phyloP scores from a whole-genome alignment of 768 basidiomycete genomes.

The Wakefieldia striispora region DNA sequence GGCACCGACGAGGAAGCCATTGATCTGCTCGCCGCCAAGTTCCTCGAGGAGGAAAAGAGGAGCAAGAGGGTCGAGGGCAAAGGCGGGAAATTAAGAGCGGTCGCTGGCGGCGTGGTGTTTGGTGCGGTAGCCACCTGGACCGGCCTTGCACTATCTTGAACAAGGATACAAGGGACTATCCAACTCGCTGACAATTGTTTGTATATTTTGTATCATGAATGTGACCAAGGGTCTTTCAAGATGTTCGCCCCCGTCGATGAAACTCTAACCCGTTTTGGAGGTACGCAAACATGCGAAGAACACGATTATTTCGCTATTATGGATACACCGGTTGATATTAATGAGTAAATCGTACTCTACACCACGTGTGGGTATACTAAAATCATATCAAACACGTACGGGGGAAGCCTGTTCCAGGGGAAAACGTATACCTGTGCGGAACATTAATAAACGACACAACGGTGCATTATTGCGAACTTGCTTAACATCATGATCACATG shows the following conservation, averaged over 20 bases:
- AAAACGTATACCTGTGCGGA: not conserved
- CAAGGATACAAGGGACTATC: not conserved
- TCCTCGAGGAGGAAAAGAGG: slow-evolving; percentile 32
- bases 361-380: no score
- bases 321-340: slow-evolving; percentile 2
- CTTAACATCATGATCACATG: no score
- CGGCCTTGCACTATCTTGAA: slow-evolving; percentile 52
- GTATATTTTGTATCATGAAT: not conserved
- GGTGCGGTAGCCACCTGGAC: slow-evolving; percentile 62
- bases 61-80: slow-evolving; percentile 13
- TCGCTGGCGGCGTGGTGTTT: slow-evolving; percentile 56
- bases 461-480: not conserved
- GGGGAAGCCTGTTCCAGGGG: not conserved
- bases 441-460: not conserved
- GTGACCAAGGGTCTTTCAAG: not conserved
- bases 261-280: not conserved
- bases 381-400: not conserved
- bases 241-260: no score
- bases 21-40: slow-evolving; percentile 28
- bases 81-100: slow-evolving; percentile 38
- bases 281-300: not conserved
- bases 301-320: not conserved
- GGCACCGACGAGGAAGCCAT: slow-evolving; percentile 51
- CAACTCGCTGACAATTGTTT: not conserved
- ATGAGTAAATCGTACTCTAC: not conserved